These are phyloP conservation scores for Adansonia digitata DNA, from an alignment of 345 rosid genomes.

Conservation along the genomic window DNA sequence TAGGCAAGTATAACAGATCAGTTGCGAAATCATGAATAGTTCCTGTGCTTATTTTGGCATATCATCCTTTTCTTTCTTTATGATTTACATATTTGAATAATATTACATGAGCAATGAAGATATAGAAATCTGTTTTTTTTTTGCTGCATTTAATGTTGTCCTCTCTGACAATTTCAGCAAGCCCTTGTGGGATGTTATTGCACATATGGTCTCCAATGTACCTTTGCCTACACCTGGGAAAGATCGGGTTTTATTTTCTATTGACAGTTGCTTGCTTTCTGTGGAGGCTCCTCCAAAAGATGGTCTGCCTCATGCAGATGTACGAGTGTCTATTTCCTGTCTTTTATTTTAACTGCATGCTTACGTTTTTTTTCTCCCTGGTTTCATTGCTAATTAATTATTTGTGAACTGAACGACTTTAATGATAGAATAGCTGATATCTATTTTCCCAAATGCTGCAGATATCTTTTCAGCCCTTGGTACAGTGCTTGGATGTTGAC, in stretches of 20 bases:
- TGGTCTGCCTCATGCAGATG: constrained; percentile 93
- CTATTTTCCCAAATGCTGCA: constrained; percentile 42
- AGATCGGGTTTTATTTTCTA: constrained; percentile 83
- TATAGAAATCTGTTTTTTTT: constrained; percentile 6
- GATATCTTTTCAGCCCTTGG: constrained; percentile 93
- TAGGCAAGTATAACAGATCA: background rate
- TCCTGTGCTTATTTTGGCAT: background rate
- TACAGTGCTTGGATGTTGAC: constrained; percentile 94
- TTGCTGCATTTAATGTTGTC: constrained; percentile 26
- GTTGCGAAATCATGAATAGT: background rate
- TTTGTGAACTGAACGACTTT: background rate
- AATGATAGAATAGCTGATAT: background rate
- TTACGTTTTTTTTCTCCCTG: constrained; percentile 6
- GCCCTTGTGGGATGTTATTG: constrained; percentile 87
- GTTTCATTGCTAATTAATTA: constrained; percentile 6
- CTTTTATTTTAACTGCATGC: constrained; percentile 7
- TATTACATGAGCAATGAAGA: background rate
- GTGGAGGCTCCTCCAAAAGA: constrained; percentile 92
- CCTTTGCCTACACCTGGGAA: constrained; percentile 94
- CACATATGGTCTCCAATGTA: constrained; percentile 69
- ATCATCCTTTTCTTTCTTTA: background rate
- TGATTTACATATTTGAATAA: background rate
- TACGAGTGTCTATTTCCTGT: constrained; percentile 31
- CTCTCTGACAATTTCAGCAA: constrained; percentile 64
- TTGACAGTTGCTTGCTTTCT: constrained; percentile 79